These are phyloP conservation scores for Neofusicoccum sp. DNA, from an alignment of 2,329 filamentous ascomycete genomes.

Conservation along the genomic window DNA sequence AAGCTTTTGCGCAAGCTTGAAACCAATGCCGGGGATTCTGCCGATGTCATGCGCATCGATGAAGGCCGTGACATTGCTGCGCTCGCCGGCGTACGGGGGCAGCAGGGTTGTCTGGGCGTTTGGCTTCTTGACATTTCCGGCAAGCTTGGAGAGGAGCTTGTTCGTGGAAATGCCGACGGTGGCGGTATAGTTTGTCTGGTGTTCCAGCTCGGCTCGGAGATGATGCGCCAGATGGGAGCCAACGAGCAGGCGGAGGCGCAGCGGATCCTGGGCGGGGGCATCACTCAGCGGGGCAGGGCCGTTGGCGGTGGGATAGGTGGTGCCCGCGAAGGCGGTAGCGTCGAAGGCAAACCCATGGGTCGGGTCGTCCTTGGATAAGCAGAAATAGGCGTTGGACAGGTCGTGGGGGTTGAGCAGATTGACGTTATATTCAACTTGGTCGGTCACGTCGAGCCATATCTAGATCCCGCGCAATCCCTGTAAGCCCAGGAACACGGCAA, in stretches of 20 bases:
- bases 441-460: conserved; percentile 77
- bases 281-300: neutral
- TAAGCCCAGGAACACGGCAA: neutral
- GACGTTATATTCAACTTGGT: conserved; percentile 80
- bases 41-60: conserved; percentile 74
- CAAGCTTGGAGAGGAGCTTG: conserved; percentile 82
- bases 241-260: conserved; percentile 64
- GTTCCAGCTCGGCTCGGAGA: conserved; percentile 69
- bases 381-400: conserved; percentile 72
- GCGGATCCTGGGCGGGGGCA: conserved; percentile 30
- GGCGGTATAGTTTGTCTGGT: conserved; percentile 77
- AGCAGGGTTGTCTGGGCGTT: conserved; percentile 82
- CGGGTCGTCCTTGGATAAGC: conserved; percentile 69
- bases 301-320: conserved; percentile 50
- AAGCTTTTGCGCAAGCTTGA: conserved; percentile 69
- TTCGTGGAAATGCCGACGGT: conserved; percentile 86
- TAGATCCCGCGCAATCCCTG: conserved; percentile 24
- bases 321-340: conserved; percentile 65
- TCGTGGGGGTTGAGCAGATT: conserved; percentile 66
- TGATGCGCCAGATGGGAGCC: conserved; percentile 79
- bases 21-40: conserved; percentile 82
- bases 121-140: conserved; percentile 81
- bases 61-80: conserved; percentile 62
- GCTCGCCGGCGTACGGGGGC: conserved; percentile 53
- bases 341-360: conserved; percentile 79